A percentile compares a stretch with the other conserved stretches of the same genome.
Evolutionary conservation across 192 early-diverging fungal species (phyloP).

Genomic region (Entomortierella beljakovae): DNA sequence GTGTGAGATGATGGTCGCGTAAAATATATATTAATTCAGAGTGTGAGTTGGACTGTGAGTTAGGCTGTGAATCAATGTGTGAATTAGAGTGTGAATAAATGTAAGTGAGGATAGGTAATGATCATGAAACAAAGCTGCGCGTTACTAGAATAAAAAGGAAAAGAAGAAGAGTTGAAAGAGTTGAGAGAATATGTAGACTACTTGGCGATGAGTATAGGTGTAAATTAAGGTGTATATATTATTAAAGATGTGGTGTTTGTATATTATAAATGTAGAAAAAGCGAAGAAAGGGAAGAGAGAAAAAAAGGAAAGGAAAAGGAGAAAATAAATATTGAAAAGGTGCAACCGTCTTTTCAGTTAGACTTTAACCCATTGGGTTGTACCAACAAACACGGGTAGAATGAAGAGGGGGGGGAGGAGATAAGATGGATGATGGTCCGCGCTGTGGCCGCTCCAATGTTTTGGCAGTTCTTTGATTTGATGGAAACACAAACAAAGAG

Average conservation of each 20-base stretch:
- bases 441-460: not conserved
- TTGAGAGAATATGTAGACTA: too few species aligned
- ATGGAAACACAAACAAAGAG: too few species aligned
- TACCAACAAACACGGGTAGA: not conserved
- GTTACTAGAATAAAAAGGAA: not conserved
- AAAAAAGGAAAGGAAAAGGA: not conserved
- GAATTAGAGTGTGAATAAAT: not conserved
- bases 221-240: not conserved
- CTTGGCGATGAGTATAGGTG: too few species aligned
- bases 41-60: not conserved
- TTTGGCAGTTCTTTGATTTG: conserved; percentile 1
- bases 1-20: too few species aligned
- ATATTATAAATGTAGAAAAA: not conserved
- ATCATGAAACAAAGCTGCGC: too few species aligned
- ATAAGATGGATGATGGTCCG: not conserved
- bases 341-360: not conserved
- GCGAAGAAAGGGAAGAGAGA: not conserved
- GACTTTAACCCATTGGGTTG: not conserved
- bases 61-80: not conserved
- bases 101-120: not conserved
- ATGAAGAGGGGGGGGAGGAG: too few species aligned
- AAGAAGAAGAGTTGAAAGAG: not conserved
- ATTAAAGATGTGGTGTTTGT: not conserved
- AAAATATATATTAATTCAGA: not conserved
- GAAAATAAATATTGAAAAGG: not conserved